A percentile compares a stretch with the other conserved stretches of the same genome.
phyloP scores from a whole-genome alignment of 202 grass and related monocot genomes.

The Saccharum hybrid region DNA sequence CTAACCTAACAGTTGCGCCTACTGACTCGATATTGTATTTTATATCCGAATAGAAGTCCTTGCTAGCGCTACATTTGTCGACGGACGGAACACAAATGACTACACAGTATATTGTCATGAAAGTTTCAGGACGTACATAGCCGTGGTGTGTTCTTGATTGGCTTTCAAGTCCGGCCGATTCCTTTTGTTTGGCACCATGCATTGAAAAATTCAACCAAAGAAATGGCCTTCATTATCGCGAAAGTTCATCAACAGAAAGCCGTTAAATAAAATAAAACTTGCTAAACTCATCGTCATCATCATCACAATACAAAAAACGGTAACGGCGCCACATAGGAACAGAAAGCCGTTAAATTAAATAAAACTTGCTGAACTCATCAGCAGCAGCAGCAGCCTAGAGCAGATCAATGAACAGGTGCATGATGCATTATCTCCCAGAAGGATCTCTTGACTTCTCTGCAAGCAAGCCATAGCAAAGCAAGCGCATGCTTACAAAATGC shows the following conservation, averaged over 20 bases:
- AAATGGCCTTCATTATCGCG: not conserved
- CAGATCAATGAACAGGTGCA: not conserved
- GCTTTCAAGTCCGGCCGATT: not conserved
- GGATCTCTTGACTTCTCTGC: constrained; percentile 5
- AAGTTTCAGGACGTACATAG: not conserved
- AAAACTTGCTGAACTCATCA: not conserved
- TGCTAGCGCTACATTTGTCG: not conserved
- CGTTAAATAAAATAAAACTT: not conserved
- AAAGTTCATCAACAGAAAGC: not conserved
- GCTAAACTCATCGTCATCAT: not conserved
- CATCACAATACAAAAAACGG: not conserved
- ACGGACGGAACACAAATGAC: not conserved
- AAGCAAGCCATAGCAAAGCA: not conserved
- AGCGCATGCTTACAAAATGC: constrained; percentile 3
- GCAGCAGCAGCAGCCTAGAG: not conserved
- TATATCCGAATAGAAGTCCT: not conserved
- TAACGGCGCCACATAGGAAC: constrained; percentile 2
- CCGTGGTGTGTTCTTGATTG: not conserved
- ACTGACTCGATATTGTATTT: too few species aligned
- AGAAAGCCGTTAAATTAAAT: not conserved
- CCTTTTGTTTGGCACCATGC: not conserved
- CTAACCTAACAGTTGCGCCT: too few species aligned
- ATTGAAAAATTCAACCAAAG: not conserved
- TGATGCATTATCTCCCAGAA: not conserved
- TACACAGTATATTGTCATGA: not conserved